A percentile compares a stretch with the other conserved stretches of the same genome.
phyloP scores from a whole-genome alignment of 2,329 filamentous ascomycete genomes.

The Beauveria pseudobassiana region DNA sequence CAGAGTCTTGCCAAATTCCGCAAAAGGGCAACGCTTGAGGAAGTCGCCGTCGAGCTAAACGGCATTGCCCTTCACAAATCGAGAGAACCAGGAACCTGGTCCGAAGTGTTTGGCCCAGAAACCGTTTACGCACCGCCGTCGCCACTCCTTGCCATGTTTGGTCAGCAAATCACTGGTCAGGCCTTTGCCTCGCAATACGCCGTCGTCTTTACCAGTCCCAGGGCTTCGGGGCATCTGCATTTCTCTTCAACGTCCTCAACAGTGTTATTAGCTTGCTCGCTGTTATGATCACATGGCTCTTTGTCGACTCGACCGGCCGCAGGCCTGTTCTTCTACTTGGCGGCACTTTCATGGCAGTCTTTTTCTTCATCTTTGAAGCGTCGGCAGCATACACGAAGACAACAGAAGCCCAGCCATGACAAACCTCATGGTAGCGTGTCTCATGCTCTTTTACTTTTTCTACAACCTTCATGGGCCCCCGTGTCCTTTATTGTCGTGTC shows the following conservation, averaged over 20 bases:
- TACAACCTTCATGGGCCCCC: conserved; percentile 23
- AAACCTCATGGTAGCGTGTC: conserved; percentile 18
- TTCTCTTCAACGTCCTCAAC: conserved; percentile 20
- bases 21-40: conserved; percentile 20
- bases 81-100: conserved; percentile 17
- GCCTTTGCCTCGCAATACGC: conserved; percentile 23
- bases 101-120: conserved; percentile 18
- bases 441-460: conserved; percentile 20
- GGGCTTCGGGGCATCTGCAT: conserved; percentile 19
- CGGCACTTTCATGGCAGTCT: conserved; percentile 18
- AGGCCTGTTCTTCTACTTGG: conserved; percentile 20
- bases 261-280: conserved; percentile 13
- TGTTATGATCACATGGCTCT: conserved; percentile 18
- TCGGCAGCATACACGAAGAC: conserved; percentile 12
- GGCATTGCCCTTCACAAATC: conserved; percentile 14
- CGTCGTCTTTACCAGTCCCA: conserved; percentile 23
- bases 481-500: conserved; percentile 22
- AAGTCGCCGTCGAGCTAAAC: conserved; percentile 19
- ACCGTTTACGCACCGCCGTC: conserved; percentile 18
- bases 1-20: conserved; percentile 25
- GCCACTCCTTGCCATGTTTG: conserved; percentile 23
- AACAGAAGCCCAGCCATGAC: conserved; percentile 5
- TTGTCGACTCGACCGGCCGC: conserved; percentile 20
- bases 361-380: conserved; percentile 18
- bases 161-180: conserved; percentile 26